phyloP scores from a whole-genome alignment of 2,329 filamentous ascomycete species.

The Fusarium sp. region DNA sequence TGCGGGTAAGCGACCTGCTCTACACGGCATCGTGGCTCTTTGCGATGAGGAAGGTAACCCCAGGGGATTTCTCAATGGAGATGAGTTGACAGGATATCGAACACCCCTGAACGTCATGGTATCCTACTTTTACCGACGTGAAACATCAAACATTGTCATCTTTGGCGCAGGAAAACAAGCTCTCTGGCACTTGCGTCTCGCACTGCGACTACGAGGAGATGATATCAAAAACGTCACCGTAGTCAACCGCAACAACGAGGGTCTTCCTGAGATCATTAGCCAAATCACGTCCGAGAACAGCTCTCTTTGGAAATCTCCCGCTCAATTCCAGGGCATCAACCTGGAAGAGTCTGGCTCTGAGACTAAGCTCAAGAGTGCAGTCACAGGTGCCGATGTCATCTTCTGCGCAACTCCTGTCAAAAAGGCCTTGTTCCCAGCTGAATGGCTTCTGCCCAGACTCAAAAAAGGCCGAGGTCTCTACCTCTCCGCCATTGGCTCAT shows the following conservation, averaged over 20 bases:
- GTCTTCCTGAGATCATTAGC: background rate
- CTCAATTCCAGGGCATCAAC: background rate
- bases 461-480: too few species aligned
- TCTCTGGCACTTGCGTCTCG: background rate
- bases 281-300: background rate
- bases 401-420: too few species aligned
- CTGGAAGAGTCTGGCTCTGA: background rate
- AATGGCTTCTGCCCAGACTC: too few species aligned
- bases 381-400: too few species aligned
- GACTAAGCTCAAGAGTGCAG: too few species aligned
- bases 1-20: too few species aligned
- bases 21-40: too few species aligned
- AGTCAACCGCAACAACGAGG: background rate
- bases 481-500: too few species aligned
- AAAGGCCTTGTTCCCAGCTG: too few species aligned
- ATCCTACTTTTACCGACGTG: conserved; percentile 1
- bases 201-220: background rate
- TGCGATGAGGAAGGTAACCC: background rate
- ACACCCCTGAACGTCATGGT: conserved; percentile 10
- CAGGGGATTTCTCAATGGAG: background rate
- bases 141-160: conserved; percentile 3
- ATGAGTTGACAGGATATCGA: conserved; percentile 5
- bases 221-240: conserved; percentile 5
- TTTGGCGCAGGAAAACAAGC: conserved; percentile 6
- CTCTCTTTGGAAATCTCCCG: background rate